Conservation (phyloP, 192 early-diverging fungal species). For the Jimgerdemannia lactiflua region DNA sequence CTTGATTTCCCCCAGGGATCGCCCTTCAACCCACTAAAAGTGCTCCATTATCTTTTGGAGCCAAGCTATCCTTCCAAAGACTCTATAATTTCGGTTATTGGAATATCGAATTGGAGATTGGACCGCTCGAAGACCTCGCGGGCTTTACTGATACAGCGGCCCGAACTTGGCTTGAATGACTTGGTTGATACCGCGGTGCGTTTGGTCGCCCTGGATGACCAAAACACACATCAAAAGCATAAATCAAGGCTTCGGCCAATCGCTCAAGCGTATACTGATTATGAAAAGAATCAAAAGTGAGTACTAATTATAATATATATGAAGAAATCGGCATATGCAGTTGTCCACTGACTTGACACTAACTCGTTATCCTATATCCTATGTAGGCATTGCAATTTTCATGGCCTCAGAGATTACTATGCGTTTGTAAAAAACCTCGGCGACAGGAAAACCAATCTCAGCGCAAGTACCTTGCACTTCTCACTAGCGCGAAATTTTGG, state of each 20-base stretch:
- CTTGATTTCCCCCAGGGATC: neutral
- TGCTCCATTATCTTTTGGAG: slow-evolving; percentile 11
- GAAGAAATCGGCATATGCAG: too few relatives aligned
- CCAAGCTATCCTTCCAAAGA: slow-evolving; percentile 10
- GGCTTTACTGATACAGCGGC: slow-evolving; percentile 21
- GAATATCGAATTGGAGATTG: slow-evolving; percentile 20
- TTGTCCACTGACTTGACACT: too few relatives aligned
- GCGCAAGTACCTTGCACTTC: slow-evolving; percentile 5
- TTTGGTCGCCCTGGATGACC: neutral
- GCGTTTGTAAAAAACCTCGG: neutral
- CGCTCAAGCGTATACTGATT: slow-evolving; percentile 9
- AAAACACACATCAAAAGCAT: neutral
- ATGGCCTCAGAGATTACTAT: slow-evolving; percentile 3
- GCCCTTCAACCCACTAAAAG: slow-evolving; percentile 14
- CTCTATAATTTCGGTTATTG: slow-evolving; percentile 13
- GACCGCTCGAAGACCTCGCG: slow-evolving; percentile 18
- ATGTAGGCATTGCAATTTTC: slow-evolving; percentile 7
- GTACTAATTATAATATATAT: neutral
- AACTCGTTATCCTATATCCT: neutral
- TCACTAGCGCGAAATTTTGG: slow-evolving; percentile 16
- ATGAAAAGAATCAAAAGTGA: slow-evolving; percentile 13
- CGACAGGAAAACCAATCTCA: neutral
- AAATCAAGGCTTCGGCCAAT: neutral
- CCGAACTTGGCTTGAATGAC: slow-evolving; percentile 13
- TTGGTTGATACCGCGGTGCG: slow-evolving; percentile 6